phyloP scores from a whole-genome alignment of 352 stramenopile species.

The Phytophthora rubi region DNA sequence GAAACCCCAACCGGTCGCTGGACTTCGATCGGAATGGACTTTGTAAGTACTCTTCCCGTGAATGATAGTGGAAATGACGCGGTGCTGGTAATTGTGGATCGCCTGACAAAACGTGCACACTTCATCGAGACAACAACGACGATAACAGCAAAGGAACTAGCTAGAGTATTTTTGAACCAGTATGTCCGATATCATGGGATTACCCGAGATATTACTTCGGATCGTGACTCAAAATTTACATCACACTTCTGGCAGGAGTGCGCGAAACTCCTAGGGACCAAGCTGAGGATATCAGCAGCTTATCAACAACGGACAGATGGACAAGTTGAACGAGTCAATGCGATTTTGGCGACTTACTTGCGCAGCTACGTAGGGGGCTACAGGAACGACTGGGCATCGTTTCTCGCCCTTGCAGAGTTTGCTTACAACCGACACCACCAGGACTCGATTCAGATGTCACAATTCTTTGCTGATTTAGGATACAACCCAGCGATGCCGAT shows the following conservation, averaged over 20 bases:
- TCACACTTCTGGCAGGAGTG: slow-evolving; percentile 9
- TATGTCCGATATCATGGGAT: slow-evolving; percentile 17
- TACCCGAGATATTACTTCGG: slow-evolving; percentile 6
- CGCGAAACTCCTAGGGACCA: background rate
- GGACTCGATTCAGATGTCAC: too few relatives aligned
- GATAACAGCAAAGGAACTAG: background rate
- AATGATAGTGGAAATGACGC: slow-evolving; percentile 3
- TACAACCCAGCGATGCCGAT: too few relatives aligned
- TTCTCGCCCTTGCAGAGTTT: slow-evolving; percentile 3
- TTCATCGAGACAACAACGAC: slow-evolving; percentile 7
- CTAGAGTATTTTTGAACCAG: background rate
- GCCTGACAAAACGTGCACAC: slow-evolving; percentile 12
- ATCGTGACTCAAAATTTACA: slow-evolving; percentile 18
- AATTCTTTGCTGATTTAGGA: too few relatives aligned
- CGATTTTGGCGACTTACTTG: slow-evolving; percentile 6
- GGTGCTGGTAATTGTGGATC: slow-evolving; percentile 9
- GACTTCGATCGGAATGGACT: slow-evolving; percentile 16
- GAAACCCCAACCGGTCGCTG: background rate
- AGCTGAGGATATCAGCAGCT: slow-evolving; percentile 2
- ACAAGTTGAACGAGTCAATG: slow-evolving; percentile 13
- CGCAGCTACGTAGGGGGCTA: slow-evolving; percentile 2
- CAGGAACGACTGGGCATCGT: slow-evolving; percentile 7
- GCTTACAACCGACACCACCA: slow-evolving; percentile 1
- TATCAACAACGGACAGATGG: slow-evolving; percentile 16
- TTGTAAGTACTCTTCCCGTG: slow-evolving; percentile 5